Conservation (phyloP, 2,329 filamentous ascomycete species). For the Stemphylium lycopersici region DNA sequence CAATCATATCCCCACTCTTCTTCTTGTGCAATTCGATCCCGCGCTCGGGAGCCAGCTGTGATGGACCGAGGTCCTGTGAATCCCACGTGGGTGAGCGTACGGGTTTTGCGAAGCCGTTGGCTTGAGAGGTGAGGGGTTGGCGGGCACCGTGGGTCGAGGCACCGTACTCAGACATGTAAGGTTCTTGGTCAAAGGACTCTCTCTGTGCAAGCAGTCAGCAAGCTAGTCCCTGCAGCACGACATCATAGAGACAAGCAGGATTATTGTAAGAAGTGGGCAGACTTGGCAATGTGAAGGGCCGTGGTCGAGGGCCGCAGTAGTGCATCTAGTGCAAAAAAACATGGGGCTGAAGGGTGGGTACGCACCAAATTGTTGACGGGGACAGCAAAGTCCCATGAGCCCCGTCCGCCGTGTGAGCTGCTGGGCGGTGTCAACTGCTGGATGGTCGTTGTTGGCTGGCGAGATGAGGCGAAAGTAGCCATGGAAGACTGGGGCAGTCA, state of each 20-base stretch:
- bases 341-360: slow-evolving; percentile 16
- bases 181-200: slow-evolving; percentile 37
- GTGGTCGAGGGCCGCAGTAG: slow-evolving; percentile 30
- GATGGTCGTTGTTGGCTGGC: slow-evolving; percentile 34
- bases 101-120: slow-evolving; percentile 42
- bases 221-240: slow-evolving; percentile 1
- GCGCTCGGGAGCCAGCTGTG: slow-evolving; percentile 43
- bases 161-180: slow-evolving; percentile 46
- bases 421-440: slow-evolving; percentile 49
- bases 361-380: slow-evolving; percentile 46
- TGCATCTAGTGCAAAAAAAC: slow-evolving; percentile 18
- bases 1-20: slow-evolving; percentile 50
- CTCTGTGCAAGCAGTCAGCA: slow-evolving; percentile 39
- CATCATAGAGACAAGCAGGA: background rate
- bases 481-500: slow-evolving; percentile 27
- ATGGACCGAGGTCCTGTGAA: slow-evolving; percentile 32
- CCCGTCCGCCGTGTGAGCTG: slow-evolving; percentile 48
- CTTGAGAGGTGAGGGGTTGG: slow-evolving; percentile 43
- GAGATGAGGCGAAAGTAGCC: slow-evolving; percentile 42
- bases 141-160: slow-evolving; percentile 35
- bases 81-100: slow-evolving; percentile 41
- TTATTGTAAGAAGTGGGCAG: slow-evolving; percentile 1
- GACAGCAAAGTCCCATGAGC: slow-evolving; percentile 49
- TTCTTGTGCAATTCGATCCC: slow-evolving; percentile 49
- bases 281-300: slow-evolving; percentile 30